phyloP scores from a whole-genome alignment of 2,329 filamentous ascomycete genomes.

The Colletotrichum sp. region DNA sequence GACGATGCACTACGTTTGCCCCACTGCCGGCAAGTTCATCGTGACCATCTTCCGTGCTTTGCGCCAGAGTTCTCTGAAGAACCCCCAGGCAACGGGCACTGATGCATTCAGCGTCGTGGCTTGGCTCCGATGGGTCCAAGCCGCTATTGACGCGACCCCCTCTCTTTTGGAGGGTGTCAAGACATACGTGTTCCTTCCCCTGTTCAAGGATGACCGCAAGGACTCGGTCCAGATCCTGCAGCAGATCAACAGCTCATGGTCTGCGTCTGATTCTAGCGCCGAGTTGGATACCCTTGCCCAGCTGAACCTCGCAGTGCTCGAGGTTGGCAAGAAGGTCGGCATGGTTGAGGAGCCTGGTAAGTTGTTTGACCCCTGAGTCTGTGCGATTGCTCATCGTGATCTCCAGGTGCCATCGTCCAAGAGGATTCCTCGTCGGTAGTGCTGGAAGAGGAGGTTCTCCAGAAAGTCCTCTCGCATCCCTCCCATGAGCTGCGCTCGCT shows the following conservation, averaged over 20 bases:
- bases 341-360: slow-evolving; percentile 72
- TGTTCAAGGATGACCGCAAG: slow-evolving; percentile 63
- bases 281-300: slow-evolving; percentile 59
- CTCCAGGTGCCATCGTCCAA: background rate
- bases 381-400: background rate
- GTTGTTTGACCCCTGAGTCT: slow-evolving; percentile 1
- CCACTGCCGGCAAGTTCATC: slow-evolving; percentile 65
- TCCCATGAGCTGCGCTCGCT: slow-evolving; percentile 74
- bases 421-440: slow-evolving; percentile 27
- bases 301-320: slow-evolving; percentile 70
- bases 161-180: slow-evolving; percentile 67
- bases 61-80: slow-evolving; percentile 33
- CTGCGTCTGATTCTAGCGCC: slow-evolving; percentile 49
- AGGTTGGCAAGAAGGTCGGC: slow-evolving; percentile 73
- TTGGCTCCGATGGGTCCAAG: slow-evolving; percentile 64
- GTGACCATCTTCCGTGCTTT: slow-evolving; percentile 60
- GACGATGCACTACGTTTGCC: slow-evolving; percentile 61
- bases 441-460: slow-evolving; percentile 50
- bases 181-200: slow-evolving; percentile 66
- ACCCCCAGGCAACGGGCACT: slow-evolving; percentile 13
- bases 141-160: slow-evolving; percentile 52
- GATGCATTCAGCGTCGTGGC: slow-evolving; percentile 40
- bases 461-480: slow-evolving; percentile 58
- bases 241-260: slow-evolving; percentile 56
- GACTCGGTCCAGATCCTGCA: slow-evolving; percentile 64